A percentile compares a stretch with the other conserved stretches of the same genome.
Evolutionary conservation across 495 filamentous ascomycete genomes (phyloP).

Genomic region (Neurospora sp.): DNA sequence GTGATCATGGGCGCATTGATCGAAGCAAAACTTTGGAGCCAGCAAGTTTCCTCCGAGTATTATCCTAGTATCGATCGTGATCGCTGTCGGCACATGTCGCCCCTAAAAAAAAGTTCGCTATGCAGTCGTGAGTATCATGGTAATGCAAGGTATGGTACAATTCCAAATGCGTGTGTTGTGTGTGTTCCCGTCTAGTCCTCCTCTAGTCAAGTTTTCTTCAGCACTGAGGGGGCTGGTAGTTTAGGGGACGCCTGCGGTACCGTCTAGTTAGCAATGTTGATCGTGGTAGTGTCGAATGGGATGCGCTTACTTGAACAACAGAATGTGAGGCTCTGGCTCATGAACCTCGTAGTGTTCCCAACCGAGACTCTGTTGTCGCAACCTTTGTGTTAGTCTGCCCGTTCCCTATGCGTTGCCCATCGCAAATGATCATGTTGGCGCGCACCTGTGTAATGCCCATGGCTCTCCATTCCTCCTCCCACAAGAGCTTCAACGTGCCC

Average conservation of each 20-base stretch:
- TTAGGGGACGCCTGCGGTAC: conserved; percentile 61
- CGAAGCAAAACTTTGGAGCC: not conserved
- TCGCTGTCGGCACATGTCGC: not conserved
- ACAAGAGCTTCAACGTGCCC: conserved; percentile 88
- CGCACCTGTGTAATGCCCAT: conserved; percentile 90
- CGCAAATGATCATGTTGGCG: not conserved
- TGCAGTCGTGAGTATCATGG: conserved; percentile 27
- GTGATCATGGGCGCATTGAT: not conserved
- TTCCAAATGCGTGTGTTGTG: not conserved
- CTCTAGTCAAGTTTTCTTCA: conserved; percentile 10
- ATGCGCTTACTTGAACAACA: conserved; percentile 83
- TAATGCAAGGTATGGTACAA: conserved; percentile 19
- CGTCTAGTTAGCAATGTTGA: not conserved
- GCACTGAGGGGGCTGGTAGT: conserved; percentile 63
- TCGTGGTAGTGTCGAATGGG: not conserved
- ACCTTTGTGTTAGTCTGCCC: not conserved
- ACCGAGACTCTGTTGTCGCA: conserved; percentile 63
- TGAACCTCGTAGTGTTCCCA: conserved; percentile 99
- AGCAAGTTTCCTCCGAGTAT: not conserved
- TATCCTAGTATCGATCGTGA: not conserved
- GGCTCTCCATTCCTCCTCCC: conserved; percentile 97
- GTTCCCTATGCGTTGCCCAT: not conserved
- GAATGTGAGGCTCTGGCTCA: conserved; percentile 94
- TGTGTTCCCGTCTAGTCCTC: not conserved
- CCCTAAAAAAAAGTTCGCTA: conserved; percentile 19